Conservation (phyloP, 2,329 filamentous ascomycete genomes). For the Teratosphaeria epicoccoides region DNA sequence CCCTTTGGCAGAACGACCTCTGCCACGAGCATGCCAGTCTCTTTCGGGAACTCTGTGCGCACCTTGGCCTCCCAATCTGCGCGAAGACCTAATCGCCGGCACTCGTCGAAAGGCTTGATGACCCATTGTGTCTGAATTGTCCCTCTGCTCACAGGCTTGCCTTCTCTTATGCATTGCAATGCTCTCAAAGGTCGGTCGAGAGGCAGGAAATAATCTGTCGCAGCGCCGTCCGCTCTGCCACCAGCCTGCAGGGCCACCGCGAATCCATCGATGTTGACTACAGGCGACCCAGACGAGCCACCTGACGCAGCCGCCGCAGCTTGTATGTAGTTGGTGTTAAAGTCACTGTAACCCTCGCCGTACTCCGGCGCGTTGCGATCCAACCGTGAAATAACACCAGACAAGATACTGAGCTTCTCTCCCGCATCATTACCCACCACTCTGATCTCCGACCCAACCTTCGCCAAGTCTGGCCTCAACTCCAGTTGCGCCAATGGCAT, state of each 20-base stretch:
- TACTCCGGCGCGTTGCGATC: conserved; percentile 97
- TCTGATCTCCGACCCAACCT: conserved; percentile 84
- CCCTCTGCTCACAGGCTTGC: conserved; percentile 67
- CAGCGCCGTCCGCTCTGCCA: conserved; percentile 84
- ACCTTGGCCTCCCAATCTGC: conserved; percentile 79
- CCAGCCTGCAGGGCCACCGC: conserved; percentile 91
- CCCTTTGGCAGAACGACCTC: conserved; percentile 90
- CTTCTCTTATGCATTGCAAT: conserved; percentile 70
- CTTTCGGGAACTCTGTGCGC: conserved; percentile 73
- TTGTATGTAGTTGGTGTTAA: conserved; percentile 94
- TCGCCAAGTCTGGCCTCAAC: conserved; percentile 73
- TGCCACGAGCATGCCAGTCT: conserved; percentile 93
- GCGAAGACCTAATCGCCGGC: conserved; percentile 73
- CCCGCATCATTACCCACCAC: conserved; percentile 98
- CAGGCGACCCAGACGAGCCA: conserved; percentile 94
- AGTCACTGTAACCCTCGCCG: conserved; percentile 94
- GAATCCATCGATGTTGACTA: conserved; percentile 87
- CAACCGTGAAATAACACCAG: conserved; percentile 89
- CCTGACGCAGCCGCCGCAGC: conserved; percentile 93
- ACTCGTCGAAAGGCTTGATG: conserved; percentile 95
- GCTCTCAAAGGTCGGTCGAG: conserved; percentile 83
- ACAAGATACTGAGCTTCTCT: conserved; percentile 95
- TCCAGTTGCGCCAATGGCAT: conserved; percentile 77
- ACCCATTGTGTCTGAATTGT: conserved; percentile 98
- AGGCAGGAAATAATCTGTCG: conserved; percentile 94